Base-by-base conservation (phyloP, 2,329 filamentous ascomycete genomes). In the Westerdykella sp. region DNA sequence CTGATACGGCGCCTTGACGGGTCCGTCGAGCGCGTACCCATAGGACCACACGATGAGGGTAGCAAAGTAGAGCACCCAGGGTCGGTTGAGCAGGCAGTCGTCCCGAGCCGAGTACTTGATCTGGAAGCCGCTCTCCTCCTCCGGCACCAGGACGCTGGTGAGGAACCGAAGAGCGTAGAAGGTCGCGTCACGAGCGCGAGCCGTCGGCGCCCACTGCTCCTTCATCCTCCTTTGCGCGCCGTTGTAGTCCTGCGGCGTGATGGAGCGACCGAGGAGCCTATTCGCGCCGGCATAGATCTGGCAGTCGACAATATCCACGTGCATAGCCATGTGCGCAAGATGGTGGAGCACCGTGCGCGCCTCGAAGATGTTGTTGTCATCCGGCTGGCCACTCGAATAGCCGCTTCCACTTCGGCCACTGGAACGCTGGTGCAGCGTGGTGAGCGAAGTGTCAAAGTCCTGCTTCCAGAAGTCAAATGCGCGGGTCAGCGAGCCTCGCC, bases 311-410 rank as follows among this genome's bases (percentile, higher is more conserved):
- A 97, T 88, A 60, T 97, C 91, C 18, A 95, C 89, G 60, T 97
- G 89, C 78, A 95, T 95, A 3, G 89, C 88, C 87, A 98, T 96
- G 66, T 97, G 93, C 0, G 93, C 93, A 11, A 98, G 74, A 57
- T 95, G 88, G 61, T 97, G 90, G 36, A 97, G 73, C 22, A 95
- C 91, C 2, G 85, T 94, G 15, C 88, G 81, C 49, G 85, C 89
- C 63, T 96, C 88, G 55, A 93, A 91, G 23, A 94, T 83, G 54
- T 83, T 83, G 48, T 85, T 80, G 56, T 84, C 81, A 35, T 73
- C 70, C 25, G 25, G 25, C 45, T 53, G 16, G 25, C 55, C 56
- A 23, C 59, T 62, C 12, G 57, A 57, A 44, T 64, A 62, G 5
- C 67, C 65, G 36, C 66, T 54, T n/a, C 72, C 74, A 28, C 25